These are phyloP conservation scores for Closterium sp. DNA, from an alignment of 139 green algal species.

Conservation along the genomic window DNA sequence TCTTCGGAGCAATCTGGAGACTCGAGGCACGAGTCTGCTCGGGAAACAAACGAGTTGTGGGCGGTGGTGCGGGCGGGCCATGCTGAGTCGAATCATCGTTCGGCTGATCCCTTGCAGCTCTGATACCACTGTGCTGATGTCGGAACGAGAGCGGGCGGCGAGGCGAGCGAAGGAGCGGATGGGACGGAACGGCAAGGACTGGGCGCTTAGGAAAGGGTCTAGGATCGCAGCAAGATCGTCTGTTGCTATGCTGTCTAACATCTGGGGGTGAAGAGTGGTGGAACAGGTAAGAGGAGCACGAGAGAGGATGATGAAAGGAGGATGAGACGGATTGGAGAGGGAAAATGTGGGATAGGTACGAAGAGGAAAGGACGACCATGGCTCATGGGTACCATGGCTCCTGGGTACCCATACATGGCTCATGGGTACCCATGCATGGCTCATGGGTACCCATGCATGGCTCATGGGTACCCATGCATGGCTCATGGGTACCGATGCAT, in stretches of 20 bases:
- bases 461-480: too few species aligned
- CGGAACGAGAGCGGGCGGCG: neutral
- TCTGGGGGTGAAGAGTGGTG: neutral
- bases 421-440: too few species aligned
- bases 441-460: too few species aligned
- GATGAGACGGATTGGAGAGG: too few species aligned
- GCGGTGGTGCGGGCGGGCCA: neutral
- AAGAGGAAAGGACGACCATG: too few species aligned
- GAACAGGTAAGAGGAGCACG: too few species aligned
- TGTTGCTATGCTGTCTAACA: neutral
- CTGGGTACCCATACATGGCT: too few species aligned
- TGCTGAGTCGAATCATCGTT: neutral
- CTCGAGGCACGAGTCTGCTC: neutral
- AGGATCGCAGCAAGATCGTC: neutral
- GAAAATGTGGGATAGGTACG: too few species aligned
- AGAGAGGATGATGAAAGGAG: neutral
- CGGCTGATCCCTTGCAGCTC: neutral
- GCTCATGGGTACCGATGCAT: too few species aligned
- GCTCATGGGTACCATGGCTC: too few species aligned
- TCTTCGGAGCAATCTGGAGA: neutral
- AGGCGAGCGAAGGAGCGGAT: neutral
- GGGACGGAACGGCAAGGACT: neutral
- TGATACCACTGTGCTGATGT: neutral
- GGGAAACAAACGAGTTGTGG: neutral
- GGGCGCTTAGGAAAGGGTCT: neutral